Percentiles rank a stretch among this genome's conserved stretches.
These are phyloP conservation scores for Gracilaria vermiculophylla DNA, from an alignment of 23 red algal genomes.

Conservation along the genomic window DNA sequence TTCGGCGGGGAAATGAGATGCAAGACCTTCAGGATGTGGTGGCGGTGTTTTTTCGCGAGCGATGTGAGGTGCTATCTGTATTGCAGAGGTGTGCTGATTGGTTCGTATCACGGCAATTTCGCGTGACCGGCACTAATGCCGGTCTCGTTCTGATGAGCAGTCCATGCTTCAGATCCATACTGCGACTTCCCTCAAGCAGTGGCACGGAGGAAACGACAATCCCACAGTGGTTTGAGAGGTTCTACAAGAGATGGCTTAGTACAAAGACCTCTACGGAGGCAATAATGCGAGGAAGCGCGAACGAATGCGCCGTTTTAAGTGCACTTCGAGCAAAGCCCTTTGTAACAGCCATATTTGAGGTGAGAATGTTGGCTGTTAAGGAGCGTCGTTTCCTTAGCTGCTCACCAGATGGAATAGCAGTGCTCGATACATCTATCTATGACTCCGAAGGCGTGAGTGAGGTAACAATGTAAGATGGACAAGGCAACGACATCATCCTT, in stretches of 20 bases:
- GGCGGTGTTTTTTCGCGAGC: constrained; percentile 9
- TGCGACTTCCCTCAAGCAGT: too few species aligned
- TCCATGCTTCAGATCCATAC: too few species aligned
- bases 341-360: background rate
- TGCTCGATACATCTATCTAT: background rate
- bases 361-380: background rate
- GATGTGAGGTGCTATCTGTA: constrained; percentile 26
- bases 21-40: too few species aligned
- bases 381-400: background rate
- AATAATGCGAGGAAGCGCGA: constrained; percentile 3
- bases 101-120: background rate
- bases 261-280: too few species aligned
- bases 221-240: too few species aligned
- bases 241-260: too few species aligned
- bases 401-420: constrained; percentile 10
- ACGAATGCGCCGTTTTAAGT: background rate
- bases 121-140: background rate
- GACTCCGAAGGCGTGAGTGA: background rate
- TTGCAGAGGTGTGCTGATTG: constrained; percentile 6
- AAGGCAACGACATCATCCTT: background rate
- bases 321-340: background rate
- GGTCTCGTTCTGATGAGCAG: background rate
- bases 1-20: background rate
- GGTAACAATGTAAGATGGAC: background rate
- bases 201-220: too few species aligned